phyloP scores from a whole-genome alignment of 2,329 filamentous ascomycete species.

The Fusarium pseudoanthophilum region DNA sequence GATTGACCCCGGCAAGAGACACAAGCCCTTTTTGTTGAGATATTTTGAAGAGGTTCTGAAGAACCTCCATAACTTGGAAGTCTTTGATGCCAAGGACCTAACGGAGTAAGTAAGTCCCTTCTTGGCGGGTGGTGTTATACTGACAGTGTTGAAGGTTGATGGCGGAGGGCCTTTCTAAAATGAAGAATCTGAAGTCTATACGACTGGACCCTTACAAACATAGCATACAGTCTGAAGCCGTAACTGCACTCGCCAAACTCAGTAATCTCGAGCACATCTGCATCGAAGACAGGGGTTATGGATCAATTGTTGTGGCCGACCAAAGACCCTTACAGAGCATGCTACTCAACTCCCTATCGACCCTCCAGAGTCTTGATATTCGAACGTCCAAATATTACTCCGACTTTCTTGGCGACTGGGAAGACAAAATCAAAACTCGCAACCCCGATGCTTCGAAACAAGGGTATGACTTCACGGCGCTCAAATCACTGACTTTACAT shows the following conservation, averaged over 20 bases:
- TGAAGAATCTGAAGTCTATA: constrained; percentile 1
- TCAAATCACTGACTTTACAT: not conserved
- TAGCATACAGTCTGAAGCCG: not conserved
- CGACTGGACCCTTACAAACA: fast-evolving
- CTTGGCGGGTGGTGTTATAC: fast-evolving
- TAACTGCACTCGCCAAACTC: not conserved
- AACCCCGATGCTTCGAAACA: not conserved
- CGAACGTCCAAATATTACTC: fast-evolving
- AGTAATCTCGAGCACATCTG: constrained; percentile 1
- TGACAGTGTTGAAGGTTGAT: not conserved
- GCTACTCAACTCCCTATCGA: constrained; percentile 1
- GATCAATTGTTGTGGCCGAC: not conserved
- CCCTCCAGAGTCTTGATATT: not conserved
- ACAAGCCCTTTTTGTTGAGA: not conserved
- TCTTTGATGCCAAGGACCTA: not conserved
- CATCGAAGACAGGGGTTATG: not conserved
- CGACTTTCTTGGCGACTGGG: not conserved
- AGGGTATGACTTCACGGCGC: not conserved
- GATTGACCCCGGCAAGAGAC: not conserved
- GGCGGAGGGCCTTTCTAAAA: not conserved
- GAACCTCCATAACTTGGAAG: not conserved
- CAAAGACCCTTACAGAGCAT: not conserved
- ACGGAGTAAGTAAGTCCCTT: not conserved
- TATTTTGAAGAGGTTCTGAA: constrained; percentile 15
- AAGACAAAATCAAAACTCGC: not conserved